Conservation (phyloP, 192 early-diverging fungal genomes). For the Linnemannia schmuckeri region DNA sequence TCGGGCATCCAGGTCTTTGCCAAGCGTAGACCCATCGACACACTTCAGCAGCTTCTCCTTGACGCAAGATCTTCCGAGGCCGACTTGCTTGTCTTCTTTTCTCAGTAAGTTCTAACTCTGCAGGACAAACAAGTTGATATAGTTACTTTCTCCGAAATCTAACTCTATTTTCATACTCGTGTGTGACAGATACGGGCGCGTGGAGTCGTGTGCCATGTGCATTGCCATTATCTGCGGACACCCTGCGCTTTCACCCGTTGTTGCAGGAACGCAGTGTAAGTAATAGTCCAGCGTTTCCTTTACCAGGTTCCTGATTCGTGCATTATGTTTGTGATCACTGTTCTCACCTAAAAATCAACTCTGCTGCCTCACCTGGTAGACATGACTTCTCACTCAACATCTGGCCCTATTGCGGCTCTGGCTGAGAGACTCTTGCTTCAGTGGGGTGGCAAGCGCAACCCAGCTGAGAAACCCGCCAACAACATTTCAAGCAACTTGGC, state of each 20-base stretch:
- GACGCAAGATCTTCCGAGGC: conserved; percentile 53
- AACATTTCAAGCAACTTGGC: conserved; percentile 15
- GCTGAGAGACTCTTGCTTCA: conserved; percentile 50
- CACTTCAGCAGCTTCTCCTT: conserved; percentile 71
- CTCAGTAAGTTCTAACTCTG: conserved; percentile 13
- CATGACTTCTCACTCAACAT: conserved; percentile 35
- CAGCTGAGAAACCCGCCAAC: conserved; percentile 15
- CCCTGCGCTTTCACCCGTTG: conserved; percentile 19
- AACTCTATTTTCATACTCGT: neutral
- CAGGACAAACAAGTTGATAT: neutral
- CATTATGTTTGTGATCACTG: neutral
- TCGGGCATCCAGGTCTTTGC: conserved; percentile 74
- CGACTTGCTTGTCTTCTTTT: conserved; percentile 57
- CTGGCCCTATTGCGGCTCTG: conserved; percentile 37
- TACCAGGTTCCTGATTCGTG: too few species aligned
- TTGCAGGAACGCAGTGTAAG: conserved; percentile 45
- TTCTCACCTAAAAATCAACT: neutral
- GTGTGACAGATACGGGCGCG: conserved; percentile 67
- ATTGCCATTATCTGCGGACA: conserved; percentile 75
- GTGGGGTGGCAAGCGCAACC: conserved; percentile 48
- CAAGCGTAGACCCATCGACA: conserved; percentile 86
- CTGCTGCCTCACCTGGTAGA: conserved; percentile 8
- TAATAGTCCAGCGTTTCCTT: neutral
- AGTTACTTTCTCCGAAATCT: neutral
- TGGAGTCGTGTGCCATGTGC: conserved; percentile 90